Evolutionary conservation across 495 filamentous ascomycete species (phyloP), one percentile per base, ranked within the genome.

Genomic region (Immersiella caudata): DNA sequence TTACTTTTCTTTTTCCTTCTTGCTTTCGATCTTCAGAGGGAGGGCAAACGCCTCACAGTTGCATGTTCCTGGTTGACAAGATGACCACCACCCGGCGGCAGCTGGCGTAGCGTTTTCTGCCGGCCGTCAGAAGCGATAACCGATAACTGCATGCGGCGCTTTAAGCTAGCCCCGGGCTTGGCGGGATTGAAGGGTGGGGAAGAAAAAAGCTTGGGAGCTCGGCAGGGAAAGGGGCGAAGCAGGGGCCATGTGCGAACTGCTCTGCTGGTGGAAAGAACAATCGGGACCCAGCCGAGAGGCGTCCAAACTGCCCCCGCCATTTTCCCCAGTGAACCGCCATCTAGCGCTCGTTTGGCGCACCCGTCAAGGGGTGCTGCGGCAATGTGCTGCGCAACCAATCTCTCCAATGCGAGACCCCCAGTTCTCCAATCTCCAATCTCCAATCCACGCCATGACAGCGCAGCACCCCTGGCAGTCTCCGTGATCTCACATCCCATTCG

Each of bases 211-310:
- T 57, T 57, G 54, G 54, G 11, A 57, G 21, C 21, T 27, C 36
- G 21, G 36, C 29, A n/a, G 21, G 36, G 60, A 16, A 26, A 62
- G 56, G 56, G 56, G 56, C 56, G 26, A 20, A 27, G 24, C 56
- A 22, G 18, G 56, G 21, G 56, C 21, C 21, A 59, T 26, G 52
- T 22, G 52, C 40, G 40, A 46, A 46, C 40, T 46, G 11, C 40
- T 46, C 40, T 46, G 40, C 40, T 46, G 52, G 20, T 55, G 56
- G 56, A 29, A 59, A 59, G 56, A 59, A 59, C 56, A 59, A 59
- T 59, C 60, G 36, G 58, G 60, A 50, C 35, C 60, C 33, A 62
- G 36, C 60, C 36, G 60, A 46, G 21, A 46, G 26, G 35, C 60
- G 40, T 46, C 60, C 36, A 18, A 60, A 33, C 6, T 22, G 29